phyloP scores from a whole-genome alignment of 345 rosid species.

The Diplotaxis tenuifolia region DNA sequence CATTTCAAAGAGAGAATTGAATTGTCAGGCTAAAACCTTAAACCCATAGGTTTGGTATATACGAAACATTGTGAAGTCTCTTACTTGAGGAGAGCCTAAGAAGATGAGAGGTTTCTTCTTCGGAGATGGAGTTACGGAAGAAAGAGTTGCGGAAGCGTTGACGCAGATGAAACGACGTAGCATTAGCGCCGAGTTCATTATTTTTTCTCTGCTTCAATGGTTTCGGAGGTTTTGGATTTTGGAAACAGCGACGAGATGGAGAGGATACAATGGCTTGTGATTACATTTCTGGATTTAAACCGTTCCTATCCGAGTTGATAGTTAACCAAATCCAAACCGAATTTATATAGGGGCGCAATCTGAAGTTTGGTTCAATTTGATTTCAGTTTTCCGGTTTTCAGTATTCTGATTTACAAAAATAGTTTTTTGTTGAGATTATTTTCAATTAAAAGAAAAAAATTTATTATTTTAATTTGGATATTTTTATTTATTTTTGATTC shows the following conservation, averaged over 20 bases:
- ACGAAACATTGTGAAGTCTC: not conserved
- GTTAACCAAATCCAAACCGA: no score
- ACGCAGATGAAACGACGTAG: constrained; percentile 74
- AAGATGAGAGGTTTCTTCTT: constrained; percentile 79
- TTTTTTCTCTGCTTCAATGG: not conserved
- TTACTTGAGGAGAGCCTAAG: constrained; percentile 90
- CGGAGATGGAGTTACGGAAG: constrained; percentile 31
- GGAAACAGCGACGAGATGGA: not conserved
- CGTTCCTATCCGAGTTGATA: no score
- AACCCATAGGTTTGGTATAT: not conserved
- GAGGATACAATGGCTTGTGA: no score
- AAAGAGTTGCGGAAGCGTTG: constrained; percentile 37
- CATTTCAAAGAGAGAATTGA: not conserved
- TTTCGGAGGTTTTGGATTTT: constrained; percentile 18
- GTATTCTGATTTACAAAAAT: no score
- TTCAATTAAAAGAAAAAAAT: no score
- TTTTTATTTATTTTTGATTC: no score
- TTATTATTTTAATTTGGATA: no score
- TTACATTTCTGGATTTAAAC: no score
- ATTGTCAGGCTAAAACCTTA: not conserved
- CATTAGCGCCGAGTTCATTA: constrained; percentile 44
- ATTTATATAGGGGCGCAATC: no score
- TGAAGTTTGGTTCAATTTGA: no score
- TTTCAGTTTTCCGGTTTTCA: no score
- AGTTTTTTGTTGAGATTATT: no score